A percentile compares a stretch with the other conserved stretches of the same genome.
These are phyloP conservation scores for Peterozyma toletana DNA, from an alignment of 805 yeast genomes.

Conservation along the genomic window DNA sequence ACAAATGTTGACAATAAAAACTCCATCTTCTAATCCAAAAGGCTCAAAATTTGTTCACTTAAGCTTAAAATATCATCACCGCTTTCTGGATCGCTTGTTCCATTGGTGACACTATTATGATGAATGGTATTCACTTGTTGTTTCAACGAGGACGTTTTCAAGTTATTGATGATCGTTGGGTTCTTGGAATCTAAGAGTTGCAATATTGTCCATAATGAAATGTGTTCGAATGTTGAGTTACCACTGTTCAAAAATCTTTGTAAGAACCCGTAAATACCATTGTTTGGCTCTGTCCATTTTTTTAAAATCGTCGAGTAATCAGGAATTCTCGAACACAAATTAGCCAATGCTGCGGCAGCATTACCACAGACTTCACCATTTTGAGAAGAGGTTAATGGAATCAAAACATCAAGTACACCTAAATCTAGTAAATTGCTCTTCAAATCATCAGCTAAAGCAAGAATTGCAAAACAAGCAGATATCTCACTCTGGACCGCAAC, in stretches of 20 bases:
- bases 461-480: slow-evolving; percentile 93
- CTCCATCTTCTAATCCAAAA: neutral
- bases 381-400: slow-evolving; percentile 82
- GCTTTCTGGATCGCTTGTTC: slow-evolving; percentile 14
- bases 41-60: slow-evolving; percentile 27
- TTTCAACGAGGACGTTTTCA: slow-evolving; percentile 15
- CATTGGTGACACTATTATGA: slow-evolving; percentile 19
- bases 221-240: slow-evolving; percentile 94
- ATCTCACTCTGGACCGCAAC: slow-evolving; percentile 92
- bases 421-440: slow-evolving; percentile 77
- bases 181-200: slow-evolving; percentile 89
- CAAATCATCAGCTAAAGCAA: slow-evolving; percentile 93
- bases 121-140: slow-evolving; percentile 24
- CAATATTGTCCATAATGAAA: slow-evolving; percentile 93
- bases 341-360: slow-evolving; percentile 97
- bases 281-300: slow-evolving; percentile 73
- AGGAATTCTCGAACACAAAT: slow-evolving; percentile 82
- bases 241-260: slow-evolving; percentile 72
- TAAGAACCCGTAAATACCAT: slow-evolving; percentile 82
- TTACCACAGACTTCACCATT: slow-evolving; percentile 97
- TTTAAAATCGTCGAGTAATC: slow-evolving; percentile 75
- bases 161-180: slow-evolving; percentile 37
- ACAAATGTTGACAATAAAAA: no score
- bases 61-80: slow-evolving; percentile 29
- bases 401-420: slow-evolving; percentile 79